Conservation (phyloP, 2,329 filamentous ascomycete species). For the Ophiostoma populinum region DNA sequence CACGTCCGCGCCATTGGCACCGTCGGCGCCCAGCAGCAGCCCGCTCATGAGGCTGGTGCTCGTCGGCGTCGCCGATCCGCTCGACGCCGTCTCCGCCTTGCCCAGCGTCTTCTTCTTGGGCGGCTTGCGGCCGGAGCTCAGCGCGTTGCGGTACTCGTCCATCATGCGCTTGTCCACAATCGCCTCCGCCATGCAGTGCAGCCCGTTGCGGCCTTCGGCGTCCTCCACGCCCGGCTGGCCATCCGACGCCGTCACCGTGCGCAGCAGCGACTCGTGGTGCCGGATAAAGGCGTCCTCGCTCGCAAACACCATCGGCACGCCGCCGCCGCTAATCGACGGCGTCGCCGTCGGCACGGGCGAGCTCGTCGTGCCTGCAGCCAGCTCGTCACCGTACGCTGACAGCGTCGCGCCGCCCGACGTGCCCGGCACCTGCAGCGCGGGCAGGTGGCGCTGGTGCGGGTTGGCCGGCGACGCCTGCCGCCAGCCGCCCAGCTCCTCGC, state of each 20-base stretch:
- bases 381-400: slow-evolving; percentile 10
- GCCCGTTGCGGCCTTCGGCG: slow-evolving; percentile 32
- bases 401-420: slow-evolving; percentile 1
- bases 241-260: slow-evolving; percentile 19
- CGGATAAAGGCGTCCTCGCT: slow-evolving; percentile 14
- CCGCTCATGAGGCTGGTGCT: slow-evolving; percentile 7
- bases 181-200: slow-evolving; percentile 40
- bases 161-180: slow-evolving; percentile 24
- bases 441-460: slow-evolving; percentile 2
- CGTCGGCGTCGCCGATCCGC: not conserved
- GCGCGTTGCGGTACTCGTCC: slow-evolving; percentile 18
- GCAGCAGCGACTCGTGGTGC: slow-evolving; percentile 21
- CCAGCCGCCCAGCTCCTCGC: not conserved
- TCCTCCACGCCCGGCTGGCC: slow-evolving; percentile 22
- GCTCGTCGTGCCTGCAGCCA: not conserved
- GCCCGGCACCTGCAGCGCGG: slow-evolving; percentile 1
- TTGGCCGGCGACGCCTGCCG: slow-evolving; percentile 1
- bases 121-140: slow-evolving; percentile 13
- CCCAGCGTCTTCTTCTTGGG: slow-evolving; percentile 23
- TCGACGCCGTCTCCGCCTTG: slow-evolving; percentile 11
- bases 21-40: slow-evolving; percentile 6
- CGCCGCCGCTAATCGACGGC: slow-evolving; percentile 5
- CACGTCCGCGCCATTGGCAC: not conserved
- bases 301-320: slow-evolving; percentile 9
- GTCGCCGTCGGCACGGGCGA: slow-evolving; percentile 5